These are phyloP conservation scores for Forsythia viridissima DNA, from an alignment of 257 asterid genomes.

Conservation along the genomic window DNA sequence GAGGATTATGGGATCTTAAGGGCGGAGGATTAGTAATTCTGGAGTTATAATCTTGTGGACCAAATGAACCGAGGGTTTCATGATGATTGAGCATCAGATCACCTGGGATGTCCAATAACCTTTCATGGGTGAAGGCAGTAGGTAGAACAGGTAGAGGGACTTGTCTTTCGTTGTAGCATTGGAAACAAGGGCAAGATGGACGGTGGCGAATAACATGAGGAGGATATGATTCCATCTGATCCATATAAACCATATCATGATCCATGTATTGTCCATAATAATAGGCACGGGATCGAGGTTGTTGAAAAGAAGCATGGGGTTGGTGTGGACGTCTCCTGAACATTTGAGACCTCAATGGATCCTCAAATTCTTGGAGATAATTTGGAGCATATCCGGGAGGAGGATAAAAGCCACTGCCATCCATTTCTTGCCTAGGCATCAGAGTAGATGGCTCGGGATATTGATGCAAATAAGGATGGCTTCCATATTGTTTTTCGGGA, in stretches of 20 bases:
- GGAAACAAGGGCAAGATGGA: constrained; percentile 75
- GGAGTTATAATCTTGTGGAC: constrained; percentile 37
- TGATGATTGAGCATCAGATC: constrained; percentile 37
- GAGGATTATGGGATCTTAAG: constrained; percentile 38
- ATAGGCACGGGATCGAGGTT: constrained; percentile 36
- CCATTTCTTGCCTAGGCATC: constrained; percentile 48
- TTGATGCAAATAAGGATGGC: constrained; percentile 42
- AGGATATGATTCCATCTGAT: constrained; percentile 40
- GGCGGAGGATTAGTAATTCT: constrained; percentile 33
- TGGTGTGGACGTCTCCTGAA: constrained; percentile 44
- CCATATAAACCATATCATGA: constrained; percentile 40
- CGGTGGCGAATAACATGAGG: constrained; percentile 51
- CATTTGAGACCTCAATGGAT: constrained; percentile 47
- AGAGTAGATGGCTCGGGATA: constrained; percentile 41
- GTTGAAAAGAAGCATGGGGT: constrained; percentile 32
- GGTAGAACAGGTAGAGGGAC: constrained; percentile 31
- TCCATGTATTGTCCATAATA: constrained; percentile 48
- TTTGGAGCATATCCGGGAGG: constrained; percentile 38
- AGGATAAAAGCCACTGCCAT: constrained; percentile 55
- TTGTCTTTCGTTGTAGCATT: constrained; percentile 50
- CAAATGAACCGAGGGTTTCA: constrained; percentile 38
- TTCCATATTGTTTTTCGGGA: constrained; percentile 29
- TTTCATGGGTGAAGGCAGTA: constrained; percentile 29
- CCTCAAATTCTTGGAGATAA: constrained; percentile 39
- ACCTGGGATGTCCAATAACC: constrained; percentile 34